These are phyloP conservation scores for Phytophthora palmivora DNA, from an alignment of 352 stramenopile species.

Conservation along the genomic window DNA sequence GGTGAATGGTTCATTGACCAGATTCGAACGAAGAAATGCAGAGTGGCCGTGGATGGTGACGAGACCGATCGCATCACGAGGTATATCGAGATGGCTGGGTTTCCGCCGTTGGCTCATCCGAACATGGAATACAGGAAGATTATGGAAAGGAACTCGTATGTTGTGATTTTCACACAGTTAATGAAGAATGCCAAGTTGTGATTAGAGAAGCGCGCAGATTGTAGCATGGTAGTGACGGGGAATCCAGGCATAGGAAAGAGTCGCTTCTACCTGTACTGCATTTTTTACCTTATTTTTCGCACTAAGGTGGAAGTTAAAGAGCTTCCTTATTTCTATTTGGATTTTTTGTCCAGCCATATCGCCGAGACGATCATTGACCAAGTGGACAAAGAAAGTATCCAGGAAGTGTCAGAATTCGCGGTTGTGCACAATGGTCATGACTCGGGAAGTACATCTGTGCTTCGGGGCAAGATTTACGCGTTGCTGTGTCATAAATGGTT, in stretches of 20 bases:
- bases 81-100: constrained; percentile 20
- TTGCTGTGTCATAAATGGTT: constrained; percentile 26
- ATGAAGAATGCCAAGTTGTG: constrained; percentile 6
- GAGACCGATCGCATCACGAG: neutral
- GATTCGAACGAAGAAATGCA: constrained; percentile 13
- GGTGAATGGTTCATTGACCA: constrained; percentile 14
- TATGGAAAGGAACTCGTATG: constrained; percentile 12
- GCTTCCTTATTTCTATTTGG: constrained; percentile 11
- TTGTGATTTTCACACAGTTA: constrained; percentile 13
- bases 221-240: constrained; percentile 19
- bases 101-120: constrained; percentile 12
- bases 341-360: constrained; percentile 22
- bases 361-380: constrained; percentile 13
- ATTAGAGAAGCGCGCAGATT: neutral
- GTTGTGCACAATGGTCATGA: constrained; percentile 15
- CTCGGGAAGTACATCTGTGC: constrained; percentile 9
- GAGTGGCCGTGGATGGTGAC: constrained; percentile 5
- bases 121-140: constrained; percentile 9
- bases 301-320: neutral
- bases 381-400: constrained; percentile 8
- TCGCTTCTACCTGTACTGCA: too few relatives aligned
- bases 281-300: constrained; percentile 21
- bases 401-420: constrained; percentile 16
- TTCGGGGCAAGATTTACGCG: constrained; percentile 22
- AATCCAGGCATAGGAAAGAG: constrained; percentile 34